A percentile compares a stretch with the other conserved stretches of the same genome.
Evolutionary conservation across 768 basidiomycete species (phyloP).

Genomic region (Gymnopilus junonius): DNA sequence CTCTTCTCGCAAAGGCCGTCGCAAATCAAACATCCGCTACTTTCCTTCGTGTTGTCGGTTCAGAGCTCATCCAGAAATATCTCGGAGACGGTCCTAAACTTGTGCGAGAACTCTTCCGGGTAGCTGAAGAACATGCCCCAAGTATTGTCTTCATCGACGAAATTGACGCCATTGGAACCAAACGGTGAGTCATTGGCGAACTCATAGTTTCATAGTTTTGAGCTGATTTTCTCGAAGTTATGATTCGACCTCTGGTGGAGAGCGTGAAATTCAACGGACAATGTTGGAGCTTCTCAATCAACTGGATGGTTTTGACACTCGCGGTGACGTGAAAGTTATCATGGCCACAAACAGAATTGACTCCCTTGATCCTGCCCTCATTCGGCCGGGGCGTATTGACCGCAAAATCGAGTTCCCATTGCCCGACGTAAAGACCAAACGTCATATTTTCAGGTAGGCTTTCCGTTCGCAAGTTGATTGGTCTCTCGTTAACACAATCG

Average conservation of each 20-base stretch:
- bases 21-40: constrained; percentile 99
- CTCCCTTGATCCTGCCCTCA: constrained; percentile 95
- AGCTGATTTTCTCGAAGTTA: constrained; percentile 57
- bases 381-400: constrained; percentile 98
- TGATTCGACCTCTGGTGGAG: constrained; percentile 97
- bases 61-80: constrained; percentile 99
- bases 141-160: constrained; percentile 99
- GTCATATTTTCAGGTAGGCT: constrained; percentile 91
- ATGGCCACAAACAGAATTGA: constrained; percentile 99
- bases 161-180: constrained; percentile 98
- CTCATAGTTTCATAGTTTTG: not conserved
- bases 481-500: constrained; percentile 1
- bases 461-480: not conserved
- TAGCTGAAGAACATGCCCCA: constrained; percentile 97
- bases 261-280: constrained; percentile 98
- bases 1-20: constrained; percentile 95
- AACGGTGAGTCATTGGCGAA: constrained; percentile 62
- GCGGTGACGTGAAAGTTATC: constrained; percentile 99
- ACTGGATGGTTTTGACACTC: constrained; percentile 98
- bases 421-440: constrained; percentile 98
- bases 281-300: constrained; percentile 99
- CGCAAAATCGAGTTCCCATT: constrained; percentile 98
- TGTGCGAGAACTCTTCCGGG: constrained; percentile 95
- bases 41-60: constrained; percentile 96
- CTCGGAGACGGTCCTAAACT: constrained; percentile 98